Conservation (phyloP, 2,329 filamentous ascomycete species). For the Exophiala calicioides region DNA sequence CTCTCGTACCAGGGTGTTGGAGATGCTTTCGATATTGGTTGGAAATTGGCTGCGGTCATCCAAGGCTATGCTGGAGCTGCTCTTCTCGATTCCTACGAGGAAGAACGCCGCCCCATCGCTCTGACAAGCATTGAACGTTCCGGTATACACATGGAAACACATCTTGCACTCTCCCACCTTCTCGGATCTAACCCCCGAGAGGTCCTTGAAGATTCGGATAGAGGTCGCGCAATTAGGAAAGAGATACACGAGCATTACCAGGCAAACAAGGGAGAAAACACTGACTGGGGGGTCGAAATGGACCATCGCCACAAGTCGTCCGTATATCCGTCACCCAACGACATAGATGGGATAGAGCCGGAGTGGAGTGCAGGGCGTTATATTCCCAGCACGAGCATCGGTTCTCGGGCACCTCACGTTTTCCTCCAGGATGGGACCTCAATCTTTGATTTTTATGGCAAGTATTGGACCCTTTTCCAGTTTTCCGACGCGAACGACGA, state of each 20-base stretch:
- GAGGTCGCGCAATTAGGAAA: too few relatives aligned
- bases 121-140: conserved; percentile 31
- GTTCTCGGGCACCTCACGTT: neutral
- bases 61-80: conserved; percentile 36
- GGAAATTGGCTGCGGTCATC: conserved; percentile 55
- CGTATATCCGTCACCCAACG: too few relatives aligned
- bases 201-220: too few relatives aligned
- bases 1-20: conserved; percentile 44
- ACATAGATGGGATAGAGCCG: too few relatives aligned
- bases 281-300: too few relatives aligned
- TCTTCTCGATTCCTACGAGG: conserved; percentile 34
- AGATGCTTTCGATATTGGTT: conserved; percentile 57
- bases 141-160: conserved; percentile 26
- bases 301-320: too few relatives aligned
- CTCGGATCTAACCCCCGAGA: too few relatives aligned
- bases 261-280: too few relatives aligned
- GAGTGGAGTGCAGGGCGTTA: neutral
- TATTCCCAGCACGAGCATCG: neutral
- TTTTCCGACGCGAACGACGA: neutral
- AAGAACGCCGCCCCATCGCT: conserved; percentile 34
- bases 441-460: neutral
- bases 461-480: neutral
- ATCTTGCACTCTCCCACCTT: conserved; percentile 29
- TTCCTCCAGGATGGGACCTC: neutral
- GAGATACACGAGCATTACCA: too few relatives aligned